These are phyloP conservation scores for Vitis amurensis DNA, from an alignment of 164 flowering plant species.

Conservation along the genomic window DNA sequence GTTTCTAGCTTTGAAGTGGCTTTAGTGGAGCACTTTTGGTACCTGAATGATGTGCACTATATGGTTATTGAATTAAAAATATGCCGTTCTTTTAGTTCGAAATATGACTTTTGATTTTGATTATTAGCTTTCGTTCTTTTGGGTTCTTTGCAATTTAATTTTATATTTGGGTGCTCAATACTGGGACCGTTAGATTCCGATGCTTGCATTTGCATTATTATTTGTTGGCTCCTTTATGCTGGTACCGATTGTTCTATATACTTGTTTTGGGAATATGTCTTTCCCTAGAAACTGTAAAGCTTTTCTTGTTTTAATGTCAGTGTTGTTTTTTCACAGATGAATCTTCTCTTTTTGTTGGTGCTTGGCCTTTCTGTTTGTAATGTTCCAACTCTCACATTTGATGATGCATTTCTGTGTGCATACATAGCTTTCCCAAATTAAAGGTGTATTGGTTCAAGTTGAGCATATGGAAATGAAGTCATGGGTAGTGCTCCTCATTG, in stretches of 20 bases:
- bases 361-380: constrained; percentile 10
- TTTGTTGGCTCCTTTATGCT: constrained; percentile 27
- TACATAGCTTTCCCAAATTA: not conserved
- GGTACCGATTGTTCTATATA: constrained; percentile 17
- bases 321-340: constrained; percentile 43
- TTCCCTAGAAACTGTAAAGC: constrained; percentile 16
- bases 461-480: not conserved
- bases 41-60: constrained; percentile 20
- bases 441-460: not conserved
- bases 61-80: constrained; percentile 9
- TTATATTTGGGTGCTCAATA: constrained; percentile 13
- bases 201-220: constrained; percentile 39
- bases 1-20: constrained; percentile 5
- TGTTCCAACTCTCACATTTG: constrained; percentile 8
- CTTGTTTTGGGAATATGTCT: constrained; percentile 29
- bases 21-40: constrained; percentile 18
- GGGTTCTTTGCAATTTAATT: not conserved
- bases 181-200: constrained; percentile 49
- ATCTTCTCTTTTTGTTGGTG: constrained; percentile 23
- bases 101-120: constrained; percentile 3
- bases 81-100: constrained; percentile 18
- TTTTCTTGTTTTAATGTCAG: constrained; percentile 18
- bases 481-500: not conserved
- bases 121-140: not conserved
- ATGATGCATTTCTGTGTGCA: constrained; percentile 1